Conservation (phyloP, 352 stramenopile genomes). For the Thraustotheca clavata region DNA sequence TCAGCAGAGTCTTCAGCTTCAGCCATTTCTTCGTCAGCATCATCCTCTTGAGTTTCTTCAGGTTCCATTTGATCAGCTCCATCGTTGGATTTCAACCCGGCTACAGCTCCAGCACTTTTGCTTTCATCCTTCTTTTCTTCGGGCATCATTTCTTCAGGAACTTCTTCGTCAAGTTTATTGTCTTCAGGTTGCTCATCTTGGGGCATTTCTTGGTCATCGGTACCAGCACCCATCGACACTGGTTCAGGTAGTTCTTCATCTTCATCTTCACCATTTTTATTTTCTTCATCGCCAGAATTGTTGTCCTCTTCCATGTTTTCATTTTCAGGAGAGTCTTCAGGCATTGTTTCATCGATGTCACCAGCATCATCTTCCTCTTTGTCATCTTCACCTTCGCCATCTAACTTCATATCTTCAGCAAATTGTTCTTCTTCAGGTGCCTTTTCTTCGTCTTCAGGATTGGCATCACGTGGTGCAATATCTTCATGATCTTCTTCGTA, state of each 20-base stretch:
- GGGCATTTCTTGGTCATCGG: conserved; percentile 46
- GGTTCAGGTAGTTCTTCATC: conserved; percentile 26
- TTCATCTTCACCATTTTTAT: conserved; percentile 27
- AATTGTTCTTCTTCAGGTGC: conserved; percentile 68
- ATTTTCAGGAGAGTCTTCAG: conserved; percentile 32
- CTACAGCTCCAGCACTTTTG: conserved; percentile 37
- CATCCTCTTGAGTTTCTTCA: conserved; percentile 34
- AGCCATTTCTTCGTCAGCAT: conserved; percentile 18
- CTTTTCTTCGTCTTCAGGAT: conserved; percentile 47
- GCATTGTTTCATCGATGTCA: conserved; percentile 20
- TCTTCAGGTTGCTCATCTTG: conserved; percentile 47
- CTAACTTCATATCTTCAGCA: conserved; percentile 81
- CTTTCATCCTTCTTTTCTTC: conserved; percentile 38
- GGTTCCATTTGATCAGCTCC: conserved; percentile 66
- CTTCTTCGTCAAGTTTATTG: conserved; percentile 40
- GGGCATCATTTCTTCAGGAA: conserved; percentile 19
- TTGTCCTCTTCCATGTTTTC: conserved; percentile 33
- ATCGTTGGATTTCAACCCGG: conserved; percentile 76
- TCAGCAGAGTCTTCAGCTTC: conserved; percentile 24
- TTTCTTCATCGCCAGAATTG: conserved; percentile 35
- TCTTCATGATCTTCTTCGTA: conserved; percentile 68
- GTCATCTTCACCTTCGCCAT: conserved; percentile 56
- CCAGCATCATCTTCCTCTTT: conserved; percentile 32
- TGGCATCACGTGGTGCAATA: conserved; percentile 44
- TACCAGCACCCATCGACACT: conserved; percentile 18